These are phyloP conservation scores for Lactifluus rugatus DNA, from an alignment of 768 basidiomycete species.

Conservation along the genomic window DNA sequence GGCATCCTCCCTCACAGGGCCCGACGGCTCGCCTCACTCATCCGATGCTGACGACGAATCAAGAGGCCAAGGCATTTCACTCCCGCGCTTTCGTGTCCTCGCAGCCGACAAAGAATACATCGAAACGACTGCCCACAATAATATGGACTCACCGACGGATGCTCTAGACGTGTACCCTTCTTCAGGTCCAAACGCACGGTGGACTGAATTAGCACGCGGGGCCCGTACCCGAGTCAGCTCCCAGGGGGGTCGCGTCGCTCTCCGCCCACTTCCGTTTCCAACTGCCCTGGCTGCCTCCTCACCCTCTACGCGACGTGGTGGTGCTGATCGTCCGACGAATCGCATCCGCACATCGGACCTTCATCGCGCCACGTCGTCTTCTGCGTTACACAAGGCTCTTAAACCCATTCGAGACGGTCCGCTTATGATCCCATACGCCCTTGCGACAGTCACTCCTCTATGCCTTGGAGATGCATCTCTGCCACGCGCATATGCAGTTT, in stretches of 20 bases:
- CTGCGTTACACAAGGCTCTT: constrained; percentile 23
- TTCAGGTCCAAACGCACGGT: constrained; percentile 51
- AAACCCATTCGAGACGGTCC: constrained; percentile 43
- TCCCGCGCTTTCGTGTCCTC: constrained; percentile 63
- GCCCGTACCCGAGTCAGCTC: constrained; percentile 51
- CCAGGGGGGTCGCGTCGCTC: constrained; percentile 48
- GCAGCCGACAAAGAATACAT: constrained; percentile 55
- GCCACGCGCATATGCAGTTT: constrained; percentile 50
- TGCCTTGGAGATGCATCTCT: constrained; percentile 19
- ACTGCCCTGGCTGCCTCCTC: constrained; percentile 16
- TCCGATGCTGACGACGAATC: constrained; percentile 22
- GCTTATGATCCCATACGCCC: constrained; percentile 52
- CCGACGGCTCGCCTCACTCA: constrained; percentile 7
- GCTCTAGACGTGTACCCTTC: constrained; percentile 56
- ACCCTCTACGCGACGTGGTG: constrained; percentile 16
- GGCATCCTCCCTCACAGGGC: constrained; percentile 24
- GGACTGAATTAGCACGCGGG: constrained; percentile 52
- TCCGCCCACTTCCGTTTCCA: constrained; percentile 34
- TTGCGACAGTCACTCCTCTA: constrained; percentile 45
- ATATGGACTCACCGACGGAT: constrained; percentile 32
- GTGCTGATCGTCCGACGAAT: constrained; percentile 18
- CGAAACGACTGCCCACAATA: constrained; percentile 51
- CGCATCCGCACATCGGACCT: constrained; percentile 22
- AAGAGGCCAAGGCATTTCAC: constrained; percentile 43
- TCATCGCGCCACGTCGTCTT: constrained; percentile 20